Conservation (phyloP, 768 basidiomycete genomes). For the Lentinula aciculospora region DNA sequence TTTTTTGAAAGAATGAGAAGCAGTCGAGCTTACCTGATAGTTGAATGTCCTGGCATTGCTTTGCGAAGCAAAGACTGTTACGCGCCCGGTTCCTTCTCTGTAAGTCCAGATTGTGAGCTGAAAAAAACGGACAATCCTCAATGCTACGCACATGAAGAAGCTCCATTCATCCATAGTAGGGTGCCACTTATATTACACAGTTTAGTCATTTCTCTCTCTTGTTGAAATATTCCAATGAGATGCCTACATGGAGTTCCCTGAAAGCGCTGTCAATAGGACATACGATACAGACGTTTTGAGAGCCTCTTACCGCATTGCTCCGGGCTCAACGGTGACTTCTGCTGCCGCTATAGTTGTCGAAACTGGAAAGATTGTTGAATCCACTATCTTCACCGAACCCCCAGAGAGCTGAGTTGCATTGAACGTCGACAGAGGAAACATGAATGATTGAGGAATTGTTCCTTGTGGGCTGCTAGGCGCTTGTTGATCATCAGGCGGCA, state of each 20-base stretch:
- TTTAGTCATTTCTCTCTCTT: not conserved
- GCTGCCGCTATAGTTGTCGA: constrained; percentile 50
- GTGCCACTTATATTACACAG: constrained; percentile 47
- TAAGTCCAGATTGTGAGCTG: not conserved
- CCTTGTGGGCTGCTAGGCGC: constrained; percentile 40
- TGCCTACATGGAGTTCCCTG: constrained; percentile 52
- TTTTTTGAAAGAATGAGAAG: not conserved
- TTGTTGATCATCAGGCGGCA: constrained; percentile 27
- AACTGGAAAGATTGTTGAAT: constrained; percentile 45
- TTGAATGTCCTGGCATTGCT: constrained; percentile 54
- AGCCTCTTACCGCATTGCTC: constrained; percentile 40
- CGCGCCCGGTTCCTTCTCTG: constrained; percentile 48
- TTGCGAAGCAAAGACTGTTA: constrained; percentile 51
- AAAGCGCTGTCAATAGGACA: not conserved
- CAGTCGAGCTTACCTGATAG: constrained; percentile 33
- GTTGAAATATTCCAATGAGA: not conserved
- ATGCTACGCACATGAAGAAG: constrained; percentile 39
- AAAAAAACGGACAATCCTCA: not conserved
- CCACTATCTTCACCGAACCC: constrained; percentile 45
- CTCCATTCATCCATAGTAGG: constrained; percentile 65
- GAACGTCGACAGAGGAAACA: constrained; percentile 42
- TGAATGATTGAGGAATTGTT: constrained; percentile 35
- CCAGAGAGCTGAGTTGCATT: constrained; percentile 37
- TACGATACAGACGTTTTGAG: not conserved
- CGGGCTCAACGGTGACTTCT: constrained; percentile 53